These are phyloP conservation scores for Orbilia javanica DNA, from an alignment of 2,329 filamentous ascomycete species.

Conservation along the genomic window DNA sequence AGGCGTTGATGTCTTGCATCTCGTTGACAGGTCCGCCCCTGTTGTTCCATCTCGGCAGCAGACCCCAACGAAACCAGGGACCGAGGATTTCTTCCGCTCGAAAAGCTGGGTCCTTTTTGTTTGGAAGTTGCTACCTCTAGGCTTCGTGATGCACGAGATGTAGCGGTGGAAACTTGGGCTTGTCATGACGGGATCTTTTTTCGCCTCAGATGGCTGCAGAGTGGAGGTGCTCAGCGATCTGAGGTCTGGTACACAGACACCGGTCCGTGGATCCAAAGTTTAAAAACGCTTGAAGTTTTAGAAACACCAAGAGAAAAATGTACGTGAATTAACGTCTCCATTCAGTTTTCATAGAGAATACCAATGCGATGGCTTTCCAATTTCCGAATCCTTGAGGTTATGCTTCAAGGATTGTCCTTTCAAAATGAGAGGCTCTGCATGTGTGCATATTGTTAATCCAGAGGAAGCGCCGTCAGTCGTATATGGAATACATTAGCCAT, in stretches of 20 bases:
- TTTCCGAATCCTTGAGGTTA: no score
- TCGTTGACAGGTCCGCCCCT: conserved; percentile 39
- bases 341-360: no score
- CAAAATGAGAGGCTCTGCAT: no score
- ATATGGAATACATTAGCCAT: not conserved
- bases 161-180: conserved; percentile 11
- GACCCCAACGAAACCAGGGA: conserved; percentile 18
- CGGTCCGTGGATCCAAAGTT: not conserved
- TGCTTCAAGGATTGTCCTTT: no score
- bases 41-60: conserved; percentile 37
- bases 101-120: conserved; percentile 11
- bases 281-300: conserved; percentile 4
- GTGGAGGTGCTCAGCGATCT: not conserved
- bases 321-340: no score
- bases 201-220: not conserved
- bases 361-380: no score
- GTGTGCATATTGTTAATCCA: not conserved
- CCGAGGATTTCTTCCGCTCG: not conserved
- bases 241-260: not conserved
- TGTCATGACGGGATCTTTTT: conserved; percentile 16
- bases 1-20: conserved; percentile 49
- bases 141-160: conserved; percentile 15
- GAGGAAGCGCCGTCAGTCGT: not conserved
- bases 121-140: not conserved
- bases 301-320: not conserved